Percentiles rank a stretch among this genome's conserved stretches.
phyloP scores from a whole-genome alignment of 352 stramenopile species.

The Phytophthora uliginosa region DNA sequence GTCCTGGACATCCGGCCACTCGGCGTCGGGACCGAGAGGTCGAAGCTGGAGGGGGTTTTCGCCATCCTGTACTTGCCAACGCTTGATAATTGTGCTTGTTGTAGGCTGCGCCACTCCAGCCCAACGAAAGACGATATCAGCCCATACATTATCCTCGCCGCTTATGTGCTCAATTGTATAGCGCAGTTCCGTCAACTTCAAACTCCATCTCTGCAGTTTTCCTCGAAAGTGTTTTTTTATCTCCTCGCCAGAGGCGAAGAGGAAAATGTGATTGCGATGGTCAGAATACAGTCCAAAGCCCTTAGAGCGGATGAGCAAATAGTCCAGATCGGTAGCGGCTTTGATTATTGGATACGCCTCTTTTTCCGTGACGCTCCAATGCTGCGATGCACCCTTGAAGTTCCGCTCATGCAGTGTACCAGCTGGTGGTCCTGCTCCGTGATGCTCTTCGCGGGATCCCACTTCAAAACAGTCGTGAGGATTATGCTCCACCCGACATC shows the following conservation, averaged over 20 bases:
- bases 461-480: no score
- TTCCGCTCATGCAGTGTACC: neutral
- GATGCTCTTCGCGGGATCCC: neutral
- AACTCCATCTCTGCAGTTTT: neutral
- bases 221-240: neutral
- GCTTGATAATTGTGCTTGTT: neutral
- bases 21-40: neutral
- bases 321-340: neutral
- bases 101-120: neutral
- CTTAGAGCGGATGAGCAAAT: neutral
- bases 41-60: neutral
- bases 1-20: neutral
- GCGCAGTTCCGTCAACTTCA: constrained; percentile 13
- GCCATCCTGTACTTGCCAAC: neutral
- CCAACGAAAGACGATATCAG: constrained; percentile 5
- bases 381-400: neutral
- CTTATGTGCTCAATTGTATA: constrained; percentile 11
- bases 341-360: neutral
- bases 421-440: neutral
- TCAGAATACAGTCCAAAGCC: neutral
- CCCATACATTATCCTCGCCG: constrained; percentile 6
- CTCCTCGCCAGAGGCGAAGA: neutral
- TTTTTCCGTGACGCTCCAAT: neutral
- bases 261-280: neutral
- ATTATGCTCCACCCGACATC: no score